Percentiles rank a stretch among this genome's conserved stretches.
phyloP scores from a whole-genome alignment of 1,139 yeast species.

The Geotrichum citri-aurantii region DNA sequence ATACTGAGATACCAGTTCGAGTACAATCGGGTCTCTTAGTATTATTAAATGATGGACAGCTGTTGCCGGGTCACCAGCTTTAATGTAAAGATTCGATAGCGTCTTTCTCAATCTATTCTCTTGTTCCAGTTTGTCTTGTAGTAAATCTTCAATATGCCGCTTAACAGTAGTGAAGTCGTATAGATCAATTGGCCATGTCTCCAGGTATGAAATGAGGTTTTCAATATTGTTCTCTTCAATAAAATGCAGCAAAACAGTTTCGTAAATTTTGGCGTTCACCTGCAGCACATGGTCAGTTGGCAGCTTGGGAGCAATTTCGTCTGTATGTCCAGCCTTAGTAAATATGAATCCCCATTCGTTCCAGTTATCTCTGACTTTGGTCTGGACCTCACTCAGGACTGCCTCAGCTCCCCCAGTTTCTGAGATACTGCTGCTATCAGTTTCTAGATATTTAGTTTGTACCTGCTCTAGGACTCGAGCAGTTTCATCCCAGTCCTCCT shows the following conservation, averaged over 20 bases:
- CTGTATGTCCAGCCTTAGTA: constrained; percentile 45
- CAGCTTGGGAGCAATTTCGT: constrained; percentile 46
- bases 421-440: constrained; percentile 15
- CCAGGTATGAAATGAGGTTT: constrained; percentile 36
- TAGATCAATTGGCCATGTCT: constrained; percentile 54
- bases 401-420: constrained; percentile 20
- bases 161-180: constrained; percentile 48
- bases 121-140: constrained; percentile 26
- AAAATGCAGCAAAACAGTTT: constrained; percentile 48
- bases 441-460: constrained; percentile 33
- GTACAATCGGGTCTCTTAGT: constrained; percentile 49
- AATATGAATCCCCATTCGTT: constrained; percentile 56
- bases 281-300: constrained; percentile 44
- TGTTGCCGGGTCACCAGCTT: constrained; percentile 51
- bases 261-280: constrained; percentile 44
- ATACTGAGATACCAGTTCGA: constrained; percentile 53
- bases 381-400: constrained; percentile 2
- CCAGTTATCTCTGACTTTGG: constrained; percentile 47
- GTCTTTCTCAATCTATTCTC: constrained; percentile 41
- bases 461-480: constrained; percentile 46
- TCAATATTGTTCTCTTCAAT: constrained; percentile 40
- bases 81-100: constrained; percentile 53
- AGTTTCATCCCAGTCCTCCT: constrained; percentile 54
- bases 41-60: constrained; percentile 60
- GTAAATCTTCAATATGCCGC: constrained; percentile 43